These are phyloP conservation scores for Lolium perenne DNA, from an alignment of 176 grass and related monocot genomes.

Conservation along the genomic window DNA sequence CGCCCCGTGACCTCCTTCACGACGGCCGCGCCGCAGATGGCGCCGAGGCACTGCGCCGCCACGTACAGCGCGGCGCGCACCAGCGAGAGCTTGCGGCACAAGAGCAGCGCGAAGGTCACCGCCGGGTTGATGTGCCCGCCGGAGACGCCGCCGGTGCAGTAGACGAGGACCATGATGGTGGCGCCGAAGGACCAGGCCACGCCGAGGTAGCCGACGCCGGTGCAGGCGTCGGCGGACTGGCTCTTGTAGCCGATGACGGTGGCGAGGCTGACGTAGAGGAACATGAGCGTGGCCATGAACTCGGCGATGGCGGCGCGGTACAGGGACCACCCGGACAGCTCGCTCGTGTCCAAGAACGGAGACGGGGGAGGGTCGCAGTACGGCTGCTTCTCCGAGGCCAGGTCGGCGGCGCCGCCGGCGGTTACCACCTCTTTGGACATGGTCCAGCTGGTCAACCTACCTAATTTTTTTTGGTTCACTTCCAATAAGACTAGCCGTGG, in stretches of 20 bases:
- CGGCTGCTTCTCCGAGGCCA: constrained; percentile 35
- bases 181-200: constrained; percentile 88
- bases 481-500: not conserved
- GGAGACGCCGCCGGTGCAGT: constrained; percentile 78
- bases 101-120: constrained; percentile 73
- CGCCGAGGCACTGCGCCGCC: constrained; percentile 82
- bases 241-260: constrained; percentile 88
- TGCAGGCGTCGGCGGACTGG: constrained; percentile 28
- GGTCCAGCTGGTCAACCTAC: not conserved
- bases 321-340: constrained; percentile 67
- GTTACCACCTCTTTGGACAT: constrained; percentile 51
- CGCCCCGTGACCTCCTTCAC: constrained; percentile 74
- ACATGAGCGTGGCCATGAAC: constrained; percentile 82
- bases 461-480: not conserved
- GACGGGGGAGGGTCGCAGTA: constrained; percentile 64
- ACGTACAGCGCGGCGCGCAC: constrained; percentile 66
- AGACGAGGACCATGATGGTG: constrained; percentile 89
- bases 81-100: constrained; percentile 74
- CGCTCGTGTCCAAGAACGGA: constrained; percentile 59
- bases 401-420: not conserved
- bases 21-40: constrained; percentile 74
- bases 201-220: constrained; percentile 76
- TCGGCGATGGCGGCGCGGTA: constrained; percentile 85
- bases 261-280: constrained; percentile 84
- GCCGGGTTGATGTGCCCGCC: constrained; percentile 95